Conservation (phyloP, 106 monocot genomes). For the Dendrobium catenatum region DNA sequence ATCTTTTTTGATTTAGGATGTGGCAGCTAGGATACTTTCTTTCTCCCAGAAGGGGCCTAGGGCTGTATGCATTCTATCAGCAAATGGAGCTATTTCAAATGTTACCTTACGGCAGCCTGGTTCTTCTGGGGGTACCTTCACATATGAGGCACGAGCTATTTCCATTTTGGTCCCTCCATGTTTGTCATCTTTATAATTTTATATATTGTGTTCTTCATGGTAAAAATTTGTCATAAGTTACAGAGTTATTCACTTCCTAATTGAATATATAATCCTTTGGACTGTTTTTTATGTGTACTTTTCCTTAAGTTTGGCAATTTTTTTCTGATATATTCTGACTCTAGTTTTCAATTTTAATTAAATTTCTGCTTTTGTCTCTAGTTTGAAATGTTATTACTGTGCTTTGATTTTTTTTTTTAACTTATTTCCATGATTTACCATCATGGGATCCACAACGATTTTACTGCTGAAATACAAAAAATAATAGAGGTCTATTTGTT, state of each 20-base stretch:
- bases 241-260: no score
- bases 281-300: no score
- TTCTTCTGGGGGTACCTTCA: slow-evolving; percentile 63
- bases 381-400: no score
- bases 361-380: no score
- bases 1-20: slow-evolving; percentile 33
- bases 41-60: slow-evolving; percentile 76
- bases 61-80: slow-evolving; percentile 68
- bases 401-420: no score
- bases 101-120: slow-evolving; percentile 67
- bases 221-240: background rate
- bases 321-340: no score
- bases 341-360: no score
- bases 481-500: background rate
- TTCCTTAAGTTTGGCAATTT: no score
- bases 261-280: no score
- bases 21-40: slow-evolving; percentile 52
- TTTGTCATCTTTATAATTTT: background rate
- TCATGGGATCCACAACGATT: no score
- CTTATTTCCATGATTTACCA: no score
- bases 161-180: background rate
- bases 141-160: slow-evolving; percentile 47
- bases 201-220: background rate
- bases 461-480: background rate
- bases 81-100: slow-evolving; percentile 76